phyloP scores from a whole-genome alignment of 345 rosid species.

The Eucalyptus camaldulensis region DNA sequence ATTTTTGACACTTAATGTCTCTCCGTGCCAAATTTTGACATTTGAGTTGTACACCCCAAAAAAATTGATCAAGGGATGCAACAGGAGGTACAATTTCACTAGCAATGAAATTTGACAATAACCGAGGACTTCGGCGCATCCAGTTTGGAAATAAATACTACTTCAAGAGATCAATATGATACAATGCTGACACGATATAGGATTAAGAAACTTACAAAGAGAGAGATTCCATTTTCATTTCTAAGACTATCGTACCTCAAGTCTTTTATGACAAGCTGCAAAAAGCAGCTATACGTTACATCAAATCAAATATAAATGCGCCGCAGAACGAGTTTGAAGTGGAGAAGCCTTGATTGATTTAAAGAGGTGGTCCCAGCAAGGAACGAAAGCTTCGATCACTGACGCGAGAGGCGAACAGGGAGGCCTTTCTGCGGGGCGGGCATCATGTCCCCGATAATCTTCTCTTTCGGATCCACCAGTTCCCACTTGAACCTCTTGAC shows the following conservation, averaged over 20 bases:
- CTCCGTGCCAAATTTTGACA: no score
- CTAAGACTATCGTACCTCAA: background rate
- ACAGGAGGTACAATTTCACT: background rate
- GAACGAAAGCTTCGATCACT: background rate
- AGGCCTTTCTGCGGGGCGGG: conserved; percentile 37
- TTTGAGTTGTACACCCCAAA: background rate
- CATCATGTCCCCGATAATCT: conserved; percentile 26
- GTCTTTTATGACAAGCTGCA: background rate
- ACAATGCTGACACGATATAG: background rate
- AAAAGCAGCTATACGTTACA: background rate
- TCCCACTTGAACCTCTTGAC: conserved; percentile 24
- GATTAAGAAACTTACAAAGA: background rate
- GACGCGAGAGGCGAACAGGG: conserved; percentile 14
- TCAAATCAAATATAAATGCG: background rate
- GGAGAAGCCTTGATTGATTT: background rate
- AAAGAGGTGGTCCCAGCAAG: background rate
- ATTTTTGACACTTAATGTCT: no score
- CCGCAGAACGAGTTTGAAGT: background rate
- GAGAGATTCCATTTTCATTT: background rate
- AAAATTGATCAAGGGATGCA: background rate
- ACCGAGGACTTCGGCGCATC: background rate
- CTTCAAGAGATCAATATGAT: background rate
- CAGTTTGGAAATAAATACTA: background rate
- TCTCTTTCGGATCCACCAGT: conserved; percentile 4
- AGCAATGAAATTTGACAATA: background rate